These are phyloP conservation scores for Pestalotiopsis sp. DNA, from an alignment of 2,329 filamentous ascomycete genomes.

Conservation along the genomic window DNA sequence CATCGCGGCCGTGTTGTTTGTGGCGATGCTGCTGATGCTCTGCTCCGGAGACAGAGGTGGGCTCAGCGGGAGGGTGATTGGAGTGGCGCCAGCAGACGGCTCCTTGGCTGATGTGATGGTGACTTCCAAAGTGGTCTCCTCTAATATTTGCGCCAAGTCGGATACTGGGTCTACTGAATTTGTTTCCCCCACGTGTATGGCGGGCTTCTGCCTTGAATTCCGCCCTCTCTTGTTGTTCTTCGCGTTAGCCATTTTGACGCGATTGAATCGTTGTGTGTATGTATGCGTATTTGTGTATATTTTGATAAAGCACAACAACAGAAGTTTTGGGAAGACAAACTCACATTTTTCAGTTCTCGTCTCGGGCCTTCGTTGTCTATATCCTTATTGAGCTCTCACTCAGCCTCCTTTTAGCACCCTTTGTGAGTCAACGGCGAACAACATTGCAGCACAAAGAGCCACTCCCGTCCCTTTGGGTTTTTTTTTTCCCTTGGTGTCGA, in stretches of 20 bases:
- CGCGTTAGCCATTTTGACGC: constrained; percentile 7
- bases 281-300: neutral
- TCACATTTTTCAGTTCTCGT: neutral
- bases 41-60: neutral
- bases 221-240: neutral
- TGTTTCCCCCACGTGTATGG: neutral
- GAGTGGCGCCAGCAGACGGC: too few relatives aligned
- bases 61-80: neutral
- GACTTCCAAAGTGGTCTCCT: neutral
- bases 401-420: neutral
- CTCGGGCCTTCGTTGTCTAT: neutral
- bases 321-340: neutral
- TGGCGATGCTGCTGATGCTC: neutral
- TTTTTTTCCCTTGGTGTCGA: neutral
- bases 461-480: neutral
- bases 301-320: neutral
- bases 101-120: neutral
- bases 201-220: neutral
- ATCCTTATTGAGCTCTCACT: neutral
- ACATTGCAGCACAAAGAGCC: neutral
- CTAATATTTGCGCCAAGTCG: neutral
- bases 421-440: constrained; percentile 4
- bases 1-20: neutral
- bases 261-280: neutral
- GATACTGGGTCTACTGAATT: neutral